Conservation (phyloP, 2,329 filamentous ascomycete species). For the Aspergillus quadrilineatus region DNA sequence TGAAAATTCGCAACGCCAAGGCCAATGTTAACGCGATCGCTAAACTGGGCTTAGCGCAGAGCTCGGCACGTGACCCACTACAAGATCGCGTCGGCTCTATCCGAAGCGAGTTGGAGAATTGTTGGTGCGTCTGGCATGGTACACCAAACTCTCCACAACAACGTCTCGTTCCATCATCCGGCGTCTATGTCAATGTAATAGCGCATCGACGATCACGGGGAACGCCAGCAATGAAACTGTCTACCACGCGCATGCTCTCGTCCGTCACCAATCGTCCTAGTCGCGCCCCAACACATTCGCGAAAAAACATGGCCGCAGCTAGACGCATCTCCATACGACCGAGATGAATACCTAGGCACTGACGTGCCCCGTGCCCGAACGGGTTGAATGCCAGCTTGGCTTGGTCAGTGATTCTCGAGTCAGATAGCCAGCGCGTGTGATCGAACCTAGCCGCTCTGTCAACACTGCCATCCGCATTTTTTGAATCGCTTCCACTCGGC, state of each 20-base stretch:
- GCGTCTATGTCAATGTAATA: background rate
- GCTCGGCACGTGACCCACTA: too few species aligned
- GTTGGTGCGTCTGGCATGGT: background rate
- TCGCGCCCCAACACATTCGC: conserved; percentile 5
- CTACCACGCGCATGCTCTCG: conserved; percentile 6
- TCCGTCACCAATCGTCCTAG: background rate
- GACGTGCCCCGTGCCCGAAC: conserved; percentile 1
- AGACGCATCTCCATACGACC: conserved; percentile 4
- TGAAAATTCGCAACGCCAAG: too few species aligned
- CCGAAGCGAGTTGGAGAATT: too few species aligned
- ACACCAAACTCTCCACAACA: background rate
- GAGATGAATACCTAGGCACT: conserved; percentile 7
- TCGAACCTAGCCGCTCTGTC: background rate
- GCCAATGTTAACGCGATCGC: too few species aligned
- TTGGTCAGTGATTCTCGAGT: background rate
- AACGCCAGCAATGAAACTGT: conserved; percentile 3
- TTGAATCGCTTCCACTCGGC: background rate
- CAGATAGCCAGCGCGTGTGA: background rate
- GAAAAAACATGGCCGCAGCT: conserved; percentile 4
- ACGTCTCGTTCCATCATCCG: background rate
- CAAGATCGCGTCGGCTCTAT: too few species aligned
- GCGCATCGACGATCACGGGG: background rate
- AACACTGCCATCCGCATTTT: background rate
- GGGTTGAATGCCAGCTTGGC: conserved; percentile 3
- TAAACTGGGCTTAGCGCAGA: too few species aligned